Conservation (phyloP, 805 yeast species). For the Diddensiella caesifluorescens region DNA sequence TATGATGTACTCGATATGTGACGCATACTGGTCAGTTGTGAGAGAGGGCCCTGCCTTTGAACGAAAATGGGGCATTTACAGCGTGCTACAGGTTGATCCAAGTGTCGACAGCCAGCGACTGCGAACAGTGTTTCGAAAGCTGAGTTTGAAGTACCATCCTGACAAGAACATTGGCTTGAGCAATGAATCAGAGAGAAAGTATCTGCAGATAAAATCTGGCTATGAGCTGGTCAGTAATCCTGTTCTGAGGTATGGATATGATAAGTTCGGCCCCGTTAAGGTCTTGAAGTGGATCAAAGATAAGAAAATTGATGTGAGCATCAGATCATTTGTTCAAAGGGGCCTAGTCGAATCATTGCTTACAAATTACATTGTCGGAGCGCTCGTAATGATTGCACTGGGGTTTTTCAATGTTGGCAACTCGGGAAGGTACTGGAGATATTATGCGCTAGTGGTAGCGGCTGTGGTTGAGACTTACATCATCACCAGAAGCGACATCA, state of each 20-base stretch:
- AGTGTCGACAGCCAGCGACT: conserved; percentile 20
- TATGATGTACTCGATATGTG: conserved; percentile 20
- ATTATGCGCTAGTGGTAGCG: conserved; percentile 18
- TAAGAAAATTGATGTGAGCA: conserved; percentile 1
- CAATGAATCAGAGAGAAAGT: conserved; percentile 18
- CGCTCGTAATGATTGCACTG: conserved; percentile 16
- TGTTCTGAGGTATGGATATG: conserved; percentile 74
- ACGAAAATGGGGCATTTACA: conserved; percentile 20
- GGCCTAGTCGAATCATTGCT: conserved; percentile 11
- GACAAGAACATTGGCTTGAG: conserved; percentile 28
- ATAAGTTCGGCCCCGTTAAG: conserved; percentile 70
- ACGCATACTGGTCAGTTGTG: conserved; percentile 19
- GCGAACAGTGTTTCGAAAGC: conserved; percentile 20
- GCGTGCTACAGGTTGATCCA: conserved; percentile 20
- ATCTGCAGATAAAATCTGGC: conserved; percentile 61
- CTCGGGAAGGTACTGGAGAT: conserved; percentile 25
- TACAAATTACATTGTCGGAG: conserved; percentile 17
- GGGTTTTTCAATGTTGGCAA: conserved; percentile 18
- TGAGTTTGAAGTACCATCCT: conserved; percentile 31
- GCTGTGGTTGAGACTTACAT: conserved; percentile 22
- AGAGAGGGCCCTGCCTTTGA: conserved; percentile 8
- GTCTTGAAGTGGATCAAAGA: conserved; percentile 30
- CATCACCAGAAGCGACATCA: conserved; percentile 21
- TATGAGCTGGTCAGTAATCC: conserved; percentile 71
- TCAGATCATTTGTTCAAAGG: conserved; percentile 6